These are phyloP conservation scores for Achaetomium macrosporum DNA, from an alignment of 2,329 filamentous ascomycete species.

Conservation along the genomic window DNA sequence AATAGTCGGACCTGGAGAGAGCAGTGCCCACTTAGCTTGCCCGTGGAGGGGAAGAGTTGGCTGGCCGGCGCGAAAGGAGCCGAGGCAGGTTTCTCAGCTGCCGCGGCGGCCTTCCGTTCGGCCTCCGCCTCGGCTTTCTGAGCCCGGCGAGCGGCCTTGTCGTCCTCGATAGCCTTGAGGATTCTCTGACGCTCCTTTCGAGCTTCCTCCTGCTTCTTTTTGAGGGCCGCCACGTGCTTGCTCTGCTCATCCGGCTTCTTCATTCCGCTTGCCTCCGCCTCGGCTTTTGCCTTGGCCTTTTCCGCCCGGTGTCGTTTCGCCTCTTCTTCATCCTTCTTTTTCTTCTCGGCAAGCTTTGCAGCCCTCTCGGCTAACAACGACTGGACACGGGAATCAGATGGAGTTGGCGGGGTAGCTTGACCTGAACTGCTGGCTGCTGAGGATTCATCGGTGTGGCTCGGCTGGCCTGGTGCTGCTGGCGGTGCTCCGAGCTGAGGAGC, in stretches of 20 bases:
- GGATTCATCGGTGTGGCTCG: not conserved
- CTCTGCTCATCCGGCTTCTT: slow-evolving; percentile 34
- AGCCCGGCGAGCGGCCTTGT: slow-evolving; percentile 62
- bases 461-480: not conserved
- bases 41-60: slow-evolving; percentile 22
- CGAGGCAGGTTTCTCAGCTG: slow-evolving; percentile 20
- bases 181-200: slow-evolving; percentile 65
- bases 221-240: slow-evolving; percentile 49
- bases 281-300: slow-evolving; percentile 36
- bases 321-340: slow-evolving; percentile 40
- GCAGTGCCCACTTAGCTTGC: slow-evolving; percentile 35
- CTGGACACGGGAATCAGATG: slow-evolving; percentile 23
- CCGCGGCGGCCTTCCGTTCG: slow-evolving; percentile 24
- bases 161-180: slow-evolving; percentile 68
- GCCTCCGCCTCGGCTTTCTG: slow-evolving; percentile 42
- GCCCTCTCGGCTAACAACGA: slow-evolving; percentile 46
- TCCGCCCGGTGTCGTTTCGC: slow-evolving; percentile 27
- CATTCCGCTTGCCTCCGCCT: slow-evolving; percentile 11
- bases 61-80: slow-evolving; percentile 27
- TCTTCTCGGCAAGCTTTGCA: slow-evolving; percentile 39
- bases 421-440: slow-evolving; percentile 22
- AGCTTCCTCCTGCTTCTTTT: slow-evolving; percentile 59
- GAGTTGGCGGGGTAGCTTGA: slow-evolving; percentile 20
- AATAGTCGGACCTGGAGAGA: slow-evolving; percentile 76
- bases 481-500: not conserved